Evolutionary conservation across 768 basidiomycete species (phyloP), one percentile per base, ranked within the genome.

Genomic region (Nidula microcarpa): DNA sequence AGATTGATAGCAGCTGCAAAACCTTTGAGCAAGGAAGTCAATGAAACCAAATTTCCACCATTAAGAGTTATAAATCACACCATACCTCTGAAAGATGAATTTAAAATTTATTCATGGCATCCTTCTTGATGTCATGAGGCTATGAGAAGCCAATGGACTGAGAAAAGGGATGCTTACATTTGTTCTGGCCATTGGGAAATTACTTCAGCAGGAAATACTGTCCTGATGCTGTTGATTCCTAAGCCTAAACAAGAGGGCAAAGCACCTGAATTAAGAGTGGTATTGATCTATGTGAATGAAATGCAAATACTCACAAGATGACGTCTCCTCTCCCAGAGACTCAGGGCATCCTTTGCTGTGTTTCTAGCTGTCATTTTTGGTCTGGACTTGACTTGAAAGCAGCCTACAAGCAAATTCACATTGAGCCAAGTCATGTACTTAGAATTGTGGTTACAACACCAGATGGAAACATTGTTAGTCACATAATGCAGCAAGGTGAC

Each of bases 381-480:
- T 69, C 72, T 0, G 65, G 67, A 18, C 64, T 79, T 1, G 72
- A 78, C 55, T 49, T 70, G 34, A 62, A 66, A n/a, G 65, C 73
- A 47, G 72, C 72, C 2, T 78, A 75, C 56, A 69, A 78, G 56
- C 76, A 77, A 39, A 65, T 69, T 23, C 33, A 60, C 1, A 57
- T 68, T 0, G 47, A 60, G 9, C 63, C 64, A 11, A 58, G 63
- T 16, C 60, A 70, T 51, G 65, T 69, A 1, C 34, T 50, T 1
- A 48, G 55, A 0, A 60, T 62, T 0, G 51, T 62, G 0, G 56
- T 70, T 11, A 64, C 59, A 1, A 71, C 65, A 2, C 65, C 67
- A 0, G 60, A 67, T 55, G 67, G 70, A 0, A 70, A 60, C n/a
- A 68, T 70, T 54, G 58, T 63, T 2, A 67, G 68, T 48, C 54